Evolutionary conservation across 768 basidiomycete species (phyloP).

Genomic region (Leccinum longicurvipes): DNA sequence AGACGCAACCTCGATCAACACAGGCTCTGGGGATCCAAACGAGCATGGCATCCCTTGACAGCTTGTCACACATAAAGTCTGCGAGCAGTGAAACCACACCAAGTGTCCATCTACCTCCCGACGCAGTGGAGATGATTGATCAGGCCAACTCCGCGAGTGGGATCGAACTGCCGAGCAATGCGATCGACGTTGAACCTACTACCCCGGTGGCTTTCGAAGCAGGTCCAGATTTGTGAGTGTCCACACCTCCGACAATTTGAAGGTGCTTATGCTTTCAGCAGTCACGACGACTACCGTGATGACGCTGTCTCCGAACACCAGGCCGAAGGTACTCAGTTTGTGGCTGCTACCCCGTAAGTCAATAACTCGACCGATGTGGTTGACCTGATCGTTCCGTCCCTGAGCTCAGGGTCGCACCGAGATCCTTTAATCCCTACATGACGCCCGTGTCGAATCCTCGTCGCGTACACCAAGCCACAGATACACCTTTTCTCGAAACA

Average conservation of each 20-base stretch:
- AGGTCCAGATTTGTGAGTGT: constrained; percentile 11
- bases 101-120: neutral
- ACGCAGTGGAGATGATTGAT: neutral
- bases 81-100: neutral
- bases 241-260: neutral
- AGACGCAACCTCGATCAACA: constrained; percentile 1
- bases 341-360: constrained; percentile 21
- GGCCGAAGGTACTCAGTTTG: neutral
- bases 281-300: neutral
- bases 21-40: constrained; percentile 22
- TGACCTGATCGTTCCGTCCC: neutral
- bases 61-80: neutral
- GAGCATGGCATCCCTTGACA: constrained; percentile 5
- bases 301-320: neutral
- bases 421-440: constrained; percentile 23
- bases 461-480: neutral
- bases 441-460: constrained; percentile 27
- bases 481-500: neutral
- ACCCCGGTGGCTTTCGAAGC: neutral
- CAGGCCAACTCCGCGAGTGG: neutral
- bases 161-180: neutral
- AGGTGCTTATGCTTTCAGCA: neutral
- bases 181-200: neutral
- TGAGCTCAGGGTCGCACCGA: constrained; percentile 11
- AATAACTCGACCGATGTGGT: neutral